These are phyloP conservation scores for Phaseolus lunatus DNA, from an alignment of 306 rosid species.

Conservation along the genomic window DNA sequence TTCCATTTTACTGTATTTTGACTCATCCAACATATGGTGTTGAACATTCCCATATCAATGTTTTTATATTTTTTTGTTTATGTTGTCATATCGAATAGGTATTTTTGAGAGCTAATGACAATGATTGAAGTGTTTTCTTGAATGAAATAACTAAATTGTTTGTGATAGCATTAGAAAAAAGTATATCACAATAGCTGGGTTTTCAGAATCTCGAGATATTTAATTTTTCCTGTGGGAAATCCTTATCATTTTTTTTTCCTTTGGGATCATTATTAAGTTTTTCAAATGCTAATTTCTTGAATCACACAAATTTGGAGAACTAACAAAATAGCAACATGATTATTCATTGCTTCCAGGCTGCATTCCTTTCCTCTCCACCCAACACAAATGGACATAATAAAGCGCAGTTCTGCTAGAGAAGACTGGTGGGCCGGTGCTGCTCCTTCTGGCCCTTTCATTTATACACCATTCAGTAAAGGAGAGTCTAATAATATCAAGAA, in stretches of 20 bases:
- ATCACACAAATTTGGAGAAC: constrained; percentile 32
- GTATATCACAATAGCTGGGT: constrained; percentile 17
- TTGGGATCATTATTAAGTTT: constrained; percentile 26
- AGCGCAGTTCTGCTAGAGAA: constrained; percentile 87
- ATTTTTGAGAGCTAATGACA: constrained; percentile 16
- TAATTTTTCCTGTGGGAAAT: constrained; percentile 27
- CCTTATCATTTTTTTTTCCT: constrained; percentile 4
- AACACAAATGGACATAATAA: constrained; percentile 86
- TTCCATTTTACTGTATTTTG: constrained; percentile 14
- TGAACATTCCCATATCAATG: background rate
- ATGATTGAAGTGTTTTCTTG: constrained; percentile 10
- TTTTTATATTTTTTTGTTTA: background rate
- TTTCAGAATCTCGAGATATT: constrained; percentile 7
- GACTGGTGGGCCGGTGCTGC: constrained; percentile 99
- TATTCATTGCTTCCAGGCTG: constrained; percentile 63
- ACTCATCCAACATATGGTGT: background rate
- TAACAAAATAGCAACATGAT: constrained; percentile 33
- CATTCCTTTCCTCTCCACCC: constrained; percentile 90
- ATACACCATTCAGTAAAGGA: constrained; percentile 97
- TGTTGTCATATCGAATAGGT: background rate
- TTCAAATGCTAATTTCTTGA: constrained; percentile 29
- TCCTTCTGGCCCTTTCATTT: constrained; percentile 95
- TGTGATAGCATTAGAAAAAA: background rate
- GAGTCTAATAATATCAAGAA: constrained; percentile 74
- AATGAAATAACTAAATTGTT: constrained; percentile 7